These are phyloP conservation scores for Lophiotrema nucula DNA, from an alignment of 495 filamentous ascomycete genomes.

Conservation along the genomic window DNA sequence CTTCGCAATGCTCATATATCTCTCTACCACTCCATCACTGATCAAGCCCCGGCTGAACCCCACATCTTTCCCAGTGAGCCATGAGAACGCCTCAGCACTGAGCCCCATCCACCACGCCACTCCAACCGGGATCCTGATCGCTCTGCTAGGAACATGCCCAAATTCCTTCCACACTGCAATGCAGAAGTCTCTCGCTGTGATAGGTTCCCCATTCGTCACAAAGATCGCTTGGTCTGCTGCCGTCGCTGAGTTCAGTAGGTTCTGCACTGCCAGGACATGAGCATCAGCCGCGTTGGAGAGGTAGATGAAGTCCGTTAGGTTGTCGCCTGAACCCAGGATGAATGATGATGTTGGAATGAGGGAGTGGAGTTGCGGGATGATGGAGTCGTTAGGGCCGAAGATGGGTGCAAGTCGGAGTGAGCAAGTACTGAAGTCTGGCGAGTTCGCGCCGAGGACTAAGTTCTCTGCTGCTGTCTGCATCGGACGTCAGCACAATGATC, in stretches of 20 bases:
- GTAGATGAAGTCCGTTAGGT: slow-evolving; percentile 63
- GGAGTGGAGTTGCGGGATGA: slow-evolving; percentile 54
- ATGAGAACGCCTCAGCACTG: slow-evolving; percentile 52
- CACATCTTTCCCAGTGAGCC: slow-evolving; percentile 49
- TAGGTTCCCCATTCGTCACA: slow-evolving; percentile 63
- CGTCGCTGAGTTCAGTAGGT: slow-evolving; percentile 53
- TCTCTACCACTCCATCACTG: slow-evolving; percentile 52
- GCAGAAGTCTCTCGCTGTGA: slow-evolving; percentile 61
- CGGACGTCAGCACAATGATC: too few relatives aligned
- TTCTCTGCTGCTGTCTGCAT: slow-evolving; percentile 46
- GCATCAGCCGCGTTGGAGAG: slow-evolving; percentile 62
- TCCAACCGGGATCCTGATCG: slow-evolving; percentile 52
- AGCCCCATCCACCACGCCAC: slow-evolving; percentile 53
- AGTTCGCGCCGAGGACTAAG: slow-evolving; percentile 53
- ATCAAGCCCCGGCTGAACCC: slow-evolving; percentile 58
- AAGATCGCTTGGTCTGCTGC: slow-evolving; percentile 63
- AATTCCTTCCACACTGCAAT: slow-evolving; percentile 60
- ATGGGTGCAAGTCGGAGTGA: slow-evolving; percentile 58
- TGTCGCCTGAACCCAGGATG: slow-evolving; percentile 56
- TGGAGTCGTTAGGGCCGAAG: slow-evolving; percentile 57
- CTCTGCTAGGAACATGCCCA: slow-evolving; percentile 53
- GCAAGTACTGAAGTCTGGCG: slow-evolving; percentile 50
- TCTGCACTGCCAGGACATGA: slow-evolving; percentile 61
- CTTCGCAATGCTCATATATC: slow-evolving; percentile 59
- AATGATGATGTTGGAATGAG: slow-evolving; percentile 59